Conservation (phyloP, 2,329 filamentous ascomycete species). For the Ramularia endophylla region DNA sequence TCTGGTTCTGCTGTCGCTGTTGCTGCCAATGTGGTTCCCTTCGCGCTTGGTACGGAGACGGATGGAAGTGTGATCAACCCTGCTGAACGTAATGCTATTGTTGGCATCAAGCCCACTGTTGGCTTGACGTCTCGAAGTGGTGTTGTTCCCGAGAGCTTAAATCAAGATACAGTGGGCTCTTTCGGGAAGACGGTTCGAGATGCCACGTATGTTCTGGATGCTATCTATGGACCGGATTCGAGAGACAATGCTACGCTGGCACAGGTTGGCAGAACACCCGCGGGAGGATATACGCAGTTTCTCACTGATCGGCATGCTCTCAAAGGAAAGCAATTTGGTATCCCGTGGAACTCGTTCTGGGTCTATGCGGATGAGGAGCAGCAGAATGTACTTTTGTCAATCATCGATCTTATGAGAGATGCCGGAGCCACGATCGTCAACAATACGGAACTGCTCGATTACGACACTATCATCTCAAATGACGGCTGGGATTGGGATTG, state of each 20-base stretch:
- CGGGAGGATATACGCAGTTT: conserved; percentile 52
- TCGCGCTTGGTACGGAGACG: conserved; percentile 68
- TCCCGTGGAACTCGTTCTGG: conserved; percentile 71
- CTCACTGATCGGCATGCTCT: conserved; percentile 51
- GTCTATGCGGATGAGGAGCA: conserved; percentile 53
- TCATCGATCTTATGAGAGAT: conserved; percentile 48
- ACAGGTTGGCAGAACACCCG: conserved; percentile 51
- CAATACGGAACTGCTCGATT: conserved; percentile 60
- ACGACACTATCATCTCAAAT: conserved; percentile 57
- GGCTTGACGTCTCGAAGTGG: conserved; percentile 59
- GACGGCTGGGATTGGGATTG: conserved; percentile 63
- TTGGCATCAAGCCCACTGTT: conserved; percentile 72
- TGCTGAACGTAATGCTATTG: conserved; percentile 61
- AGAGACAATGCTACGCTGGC: conserved; percentile 61
- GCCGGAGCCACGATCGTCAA: conserved; percentile 65
- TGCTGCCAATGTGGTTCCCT: conserved; percentile 55
- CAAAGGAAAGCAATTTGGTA: conserved; percentile 58
- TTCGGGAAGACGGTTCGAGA: conserved; percentile 66
- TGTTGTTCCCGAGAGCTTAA: conserved; percentile 57
- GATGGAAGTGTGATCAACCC: conserved; percentile 65
- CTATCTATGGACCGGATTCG: conserved; percentile 59
- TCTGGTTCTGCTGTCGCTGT: conserved; percentile 62
- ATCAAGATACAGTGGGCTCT: conserved; percentile 64
- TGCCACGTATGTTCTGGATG: conserved; percentile 59
- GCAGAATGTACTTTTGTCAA: conserved; percentile 44